These are phyloP conservation scores for Polyplosphaeria fusca DNA, from an alignment of 495 filamentous ascomycete species.

Conservation along the genomic window DNA sequence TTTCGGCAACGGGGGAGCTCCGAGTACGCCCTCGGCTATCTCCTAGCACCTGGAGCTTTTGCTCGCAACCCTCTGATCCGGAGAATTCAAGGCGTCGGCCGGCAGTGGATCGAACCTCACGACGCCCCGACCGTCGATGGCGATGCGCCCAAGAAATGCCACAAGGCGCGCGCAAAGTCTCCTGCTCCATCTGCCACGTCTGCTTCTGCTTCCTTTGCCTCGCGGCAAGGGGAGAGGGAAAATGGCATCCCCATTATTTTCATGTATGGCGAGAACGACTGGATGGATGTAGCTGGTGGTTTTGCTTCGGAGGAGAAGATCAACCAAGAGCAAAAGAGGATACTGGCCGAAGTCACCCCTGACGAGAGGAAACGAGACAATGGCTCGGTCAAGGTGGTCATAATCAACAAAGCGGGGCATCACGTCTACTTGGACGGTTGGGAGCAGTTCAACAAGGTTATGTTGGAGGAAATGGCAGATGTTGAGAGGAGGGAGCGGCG, in stretches of 20 bases:
- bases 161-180: conserved; percentile 4
- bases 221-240: conserved; percentile 47
- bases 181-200: conserved; percentile 17
- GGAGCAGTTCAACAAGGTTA: conserved; percentile 80
- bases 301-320: conserved; percentile 77
- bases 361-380: conserved; percentile 70
- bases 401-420: conserved; percentile 81
- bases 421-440: conserved; percentile 90
- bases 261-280: conserved; percentile 96
- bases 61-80: conserved; percentile 84
- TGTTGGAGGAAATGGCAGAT: conserved; percentile 77
- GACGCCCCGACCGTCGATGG: conserved; percentile 31
- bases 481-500: conserved; percentile 38
- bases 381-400: conserved; percentile 75
- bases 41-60: conserved; percentile 89
- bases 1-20: conserved; percentile 90
- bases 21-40: conserved; percentile 89
- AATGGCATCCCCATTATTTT: conserved; percentile 80
- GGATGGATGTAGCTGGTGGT: conserved; percentile 94
- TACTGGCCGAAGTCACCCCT: conserved; percentile 56
- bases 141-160: conserved; percentile 22
- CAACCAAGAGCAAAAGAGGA: conserved; percentile 59
- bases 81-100: conserved; percentile 79
- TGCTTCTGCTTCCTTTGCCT: neutral
- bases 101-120: conserved; percentile 43